These are phyloP conservation scores for Carex parvula DNA, from an alignment of 176 grass and related monocot species.

Conservation along the genomic window DNA sequence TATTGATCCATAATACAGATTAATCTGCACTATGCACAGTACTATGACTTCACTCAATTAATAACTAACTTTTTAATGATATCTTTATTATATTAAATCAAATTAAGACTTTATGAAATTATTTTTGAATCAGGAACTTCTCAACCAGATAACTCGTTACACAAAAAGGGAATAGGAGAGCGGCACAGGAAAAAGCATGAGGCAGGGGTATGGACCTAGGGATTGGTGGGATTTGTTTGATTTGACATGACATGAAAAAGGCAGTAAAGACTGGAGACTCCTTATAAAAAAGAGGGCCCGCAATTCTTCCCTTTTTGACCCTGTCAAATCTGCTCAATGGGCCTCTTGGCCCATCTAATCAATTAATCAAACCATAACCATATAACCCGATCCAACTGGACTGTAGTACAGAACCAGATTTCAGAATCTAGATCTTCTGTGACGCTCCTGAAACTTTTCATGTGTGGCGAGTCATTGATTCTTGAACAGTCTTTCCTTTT, in stretches of 20 bases:
- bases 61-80: too few relatives aligned
- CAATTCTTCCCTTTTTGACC: not conserved
- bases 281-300: not conserved
- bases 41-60: too few relatives aligned
- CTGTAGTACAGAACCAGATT: not conserved
- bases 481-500: not conserved
- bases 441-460: not conserved
- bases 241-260: constrained; percentile 7
- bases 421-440: not conserved
- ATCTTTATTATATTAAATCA: too few relatives aligned
- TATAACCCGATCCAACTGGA: not conserved
- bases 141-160: not conserved
- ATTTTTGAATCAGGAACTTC: too few relatives aligned
- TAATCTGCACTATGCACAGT: too few relatives aligned
- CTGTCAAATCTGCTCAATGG: constrained; percentile 11
- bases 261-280: not conserved
- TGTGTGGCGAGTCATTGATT: not conserved
- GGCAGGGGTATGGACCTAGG: not conserved
- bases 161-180: not conserved
- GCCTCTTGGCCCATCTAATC: not conserved
- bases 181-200: not conserved
- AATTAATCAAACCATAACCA: not conserved
- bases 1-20: too few relatives aligned
- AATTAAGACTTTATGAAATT: too few relatives aligned
- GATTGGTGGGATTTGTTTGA: constrained; percentile 9